These are phyloP conservation scores for Paramyrothecium sp. DNA, from an alignment of 2,329 filamentous ascomycete species.

Conservation along the genomic window DNA sequence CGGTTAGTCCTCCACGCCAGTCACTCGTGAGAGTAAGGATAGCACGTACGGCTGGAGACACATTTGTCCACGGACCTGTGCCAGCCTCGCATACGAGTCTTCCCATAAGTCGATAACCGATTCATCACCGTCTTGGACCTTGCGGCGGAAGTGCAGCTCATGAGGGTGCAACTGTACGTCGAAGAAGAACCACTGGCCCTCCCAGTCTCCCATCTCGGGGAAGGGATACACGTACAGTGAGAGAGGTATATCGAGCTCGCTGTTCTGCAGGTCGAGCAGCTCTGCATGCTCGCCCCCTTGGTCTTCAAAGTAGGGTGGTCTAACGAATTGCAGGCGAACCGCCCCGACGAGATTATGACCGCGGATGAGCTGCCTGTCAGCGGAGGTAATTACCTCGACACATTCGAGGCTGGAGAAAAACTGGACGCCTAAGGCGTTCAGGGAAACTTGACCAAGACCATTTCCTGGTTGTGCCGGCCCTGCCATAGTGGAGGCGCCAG, in stretches of 20 bases:
- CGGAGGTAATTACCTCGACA: slow-evolving; percentile 4
- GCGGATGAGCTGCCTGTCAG: slow-evolving; percentile 7
- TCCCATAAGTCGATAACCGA: slow-evolving; percentile 1
- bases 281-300: slow-evolving; percentile 3
- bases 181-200: slow-evolving; percentile 5
- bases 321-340: too few relatives aligned
- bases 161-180: slow-evolving; percentile 4
- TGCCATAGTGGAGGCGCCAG: background rate
- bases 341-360: too few relatives aligned
- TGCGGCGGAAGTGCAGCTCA: slow-evolving; percentile 4
- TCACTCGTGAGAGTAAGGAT: background rate
- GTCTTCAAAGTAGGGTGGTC: slow-evolving; percentile 6
- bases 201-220: background rate
- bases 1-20: slow-evolving; percentile 1
- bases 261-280: slow-evolving; percentile 2
- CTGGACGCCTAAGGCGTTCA: slow-evolving; percentile 3
- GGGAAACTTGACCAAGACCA: background rate
- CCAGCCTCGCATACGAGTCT: too few relatives aligned
- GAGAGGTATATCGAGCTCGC: slow-evolving; percentile 3
- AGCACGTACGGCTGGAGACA: too few relatives aligned
- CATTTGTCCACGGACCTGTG: too few relatives aligned
- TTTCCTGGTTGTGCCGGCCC: slow-evolving; percentile 2
- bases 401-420: slow-evolving; percentile 8
- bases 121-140: slow-evolving; percentile 2
- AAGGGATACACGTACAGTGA: slow-evolving; percentile 8